phyloP scores from a whole-genome alignment of 176 grass and related monocot species.

The Cymbopogon citratus region DNA sequence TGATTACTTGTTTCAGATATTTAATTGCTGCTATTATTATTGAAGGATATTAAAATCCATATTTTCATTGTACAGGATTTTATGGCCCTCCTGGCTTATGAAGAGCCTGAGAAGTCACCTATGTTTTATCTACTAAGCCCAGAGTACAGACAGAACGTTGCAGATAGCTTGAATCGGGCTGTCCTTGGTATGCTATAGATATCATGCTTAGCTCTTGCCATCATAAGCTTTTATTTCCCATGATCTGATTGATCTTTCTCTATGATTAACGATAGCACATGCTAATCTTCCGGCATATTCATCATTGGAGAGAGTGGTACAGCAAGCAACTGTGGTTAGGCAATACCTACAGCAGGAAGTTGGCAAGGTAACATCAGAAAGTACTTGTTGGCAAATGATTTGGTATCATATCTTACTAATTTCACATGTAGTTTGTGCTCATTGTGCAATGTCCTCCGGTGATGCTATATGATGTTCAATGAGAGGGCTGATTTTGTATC shows the following conservation, averaged over 20 bases:
- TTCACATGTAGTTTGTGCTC: neutral
- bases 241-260: conserved; percentile 19
- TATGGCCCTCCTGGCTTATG: conserved; percentile 83
- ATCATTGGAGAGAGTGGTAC: conserved; percentile 86
- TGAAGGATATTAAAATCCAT: neutral
- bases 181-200: conserved; percentile 60
- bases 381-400: neutral
- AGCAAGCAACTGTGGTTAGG: conserved; percentile 69
- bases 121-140: conserved; percentile 94
- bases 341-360: conserved; percentile 78
- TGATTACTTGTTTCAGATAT: neutral
- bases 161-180: conserved; percentile 87
- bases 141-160: conserved; percentile 80
- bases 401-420: neutral
- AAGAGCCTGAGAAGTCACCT: conserved; percentile 92
- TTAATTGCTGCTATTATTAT: conserved; percentile 1
- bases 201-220: conserved; percentile 9
- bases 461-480: neutral
- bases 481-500: neutral
- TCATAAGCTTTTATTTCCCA: neutral
- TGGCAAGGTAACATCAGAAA: conserved; percentile 54
- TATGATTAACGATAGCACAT: conserved; percentile 50
- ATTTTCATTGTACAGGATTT: conserved; percentile 55
- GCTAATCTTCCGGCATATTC: conserved; percentile 85
- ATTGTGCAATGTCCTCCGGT: neutral